phyloP scores from a whole-genome alignment of 257 asterid species.

The Rauvolfia tetraphylla region DNA sequence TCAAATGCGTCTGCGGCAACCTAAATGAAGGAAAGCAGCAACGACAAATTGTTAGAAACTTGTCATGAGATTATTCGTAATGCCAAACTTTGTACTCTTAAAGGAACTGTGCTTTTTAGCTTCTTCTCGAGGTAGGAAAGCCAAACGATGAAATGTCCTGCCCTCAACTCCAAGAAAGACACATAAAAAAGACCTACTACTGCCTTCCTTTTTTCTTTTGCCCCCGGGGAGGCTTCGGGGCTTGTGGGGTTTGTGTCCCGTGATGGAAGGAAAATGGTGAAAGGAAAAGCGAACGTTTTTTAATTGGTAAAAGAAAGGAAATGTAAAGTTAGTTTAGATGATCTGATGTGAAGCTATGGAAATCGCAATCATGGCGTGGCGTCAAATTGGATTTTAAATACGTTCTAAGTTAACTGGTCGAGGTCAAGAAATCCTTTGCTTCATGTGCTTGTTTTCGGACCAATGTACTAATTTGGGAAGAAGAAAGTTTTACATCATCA shows the following conservation, averaged over 20 bases:
- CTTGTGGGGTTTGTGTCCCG: no score
- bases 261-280: slow-evolving; percentile 9
- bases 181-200: neutral
- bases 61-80: neutral
- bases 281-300: no score
- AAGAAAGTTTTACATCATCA: no score
- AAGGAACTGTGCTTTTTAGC: slow-evolving; percentile 1
- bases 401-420: no score
- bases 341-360: slow-evolving; percentile 8
- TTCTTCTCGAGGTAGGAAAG: slow-evolving; percentile 5
- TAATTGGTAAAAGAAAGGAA: no score
- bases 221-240: no score
- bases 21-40: neutral
- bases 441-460: no score
- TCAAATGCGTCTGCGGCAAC: neutral
- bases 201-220: no score
- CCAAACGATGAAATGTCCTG: slow-evolving; percentile 1
- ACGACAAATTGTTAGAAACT: neutral
- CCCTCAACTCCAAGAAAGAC: neutral
- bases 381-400: no score
- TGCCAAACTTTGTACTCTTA: neutral
- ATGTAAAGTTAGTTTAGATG: neutral
- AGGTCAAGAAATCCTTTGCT: no score
- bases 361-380: neutral
- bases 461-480: no score